phyloP scores from a whole-genome alignment of 805 yeast genomes.

The Clavispora asparagi region DNA sequence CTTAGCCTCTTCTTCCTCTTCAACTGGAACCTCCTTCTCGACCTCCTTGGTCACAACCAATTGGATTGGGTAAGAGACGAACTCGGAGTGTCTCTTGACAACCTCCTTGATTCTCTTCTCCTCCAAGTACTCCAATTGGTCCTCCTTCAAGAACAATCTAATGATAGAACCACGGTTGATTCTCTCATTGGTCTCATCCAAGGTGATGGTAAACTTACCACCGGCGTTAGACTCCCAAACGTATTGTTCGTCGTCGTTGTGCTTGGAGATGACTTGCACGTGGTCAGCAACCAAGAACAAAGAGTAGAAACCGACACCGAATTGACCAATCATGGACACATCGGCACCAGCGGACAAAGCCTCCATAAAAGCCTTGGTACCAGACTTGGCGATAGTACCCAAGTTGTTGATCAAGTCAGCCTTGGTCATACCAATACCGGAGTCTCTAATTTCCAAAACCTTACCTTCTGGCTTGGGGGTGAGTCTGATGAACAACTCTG shows the following conservation, averaged over 20 bases:
- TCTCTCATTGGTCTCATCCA: slow-evolving; percentile 81
- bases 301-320: slow-evolving; percentile 99
- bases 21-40: slow-evolving; percentile 93
- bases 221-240: slow-evolving; percentile 99
- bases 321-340: slow-evolving; percentile 99
- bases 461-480: slow-evolving; percentile 95
- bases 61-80: slow-evolving; percentile 98
- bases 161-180: slow-evolving; percentile 93
- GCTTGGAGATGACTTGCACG: slow-evolving; percentile 96
- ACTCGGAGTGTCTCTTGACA: slow-evolving; percentile 98
- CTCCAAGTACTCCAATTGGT: slow-evolving; percentile 97
- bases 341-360: slow-evolving; percentile 99
- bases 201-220: slow-evolving; percentile 95
- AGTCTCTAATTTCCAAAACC: slow-evolving; percentile 94
- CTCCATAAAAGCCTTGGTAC: slow-evolving; percentile 99
- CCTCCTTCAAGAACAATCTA: slow-evolving; percentile 96
- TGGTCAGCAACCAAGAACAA: slow-evolving; percentile 98
- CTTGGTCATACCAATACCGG: slow-evolving; percentile 99
- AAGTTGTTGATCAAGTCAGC: slow-evolving; percentile 97
- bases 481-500: slow-evolving; percentile 93
- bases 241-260: slow-evolving; percentile 99
- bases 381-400: slow-evolving; percentile 99
- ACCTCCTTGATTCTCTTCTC: slow-evolving; percentile 99
- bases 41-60: slow-evolving; percentile 97
- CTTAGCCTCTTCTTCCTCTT: slow-evolving; percentile 50